A percentile compares a stretch with the other conserved stretches of the same genome.
These are phyloP conservation scores for Penicillium sp. DNA, from an alignment of 2,329 filamentous ascomycete genomes.

Conservation along the genomic window DNA sequence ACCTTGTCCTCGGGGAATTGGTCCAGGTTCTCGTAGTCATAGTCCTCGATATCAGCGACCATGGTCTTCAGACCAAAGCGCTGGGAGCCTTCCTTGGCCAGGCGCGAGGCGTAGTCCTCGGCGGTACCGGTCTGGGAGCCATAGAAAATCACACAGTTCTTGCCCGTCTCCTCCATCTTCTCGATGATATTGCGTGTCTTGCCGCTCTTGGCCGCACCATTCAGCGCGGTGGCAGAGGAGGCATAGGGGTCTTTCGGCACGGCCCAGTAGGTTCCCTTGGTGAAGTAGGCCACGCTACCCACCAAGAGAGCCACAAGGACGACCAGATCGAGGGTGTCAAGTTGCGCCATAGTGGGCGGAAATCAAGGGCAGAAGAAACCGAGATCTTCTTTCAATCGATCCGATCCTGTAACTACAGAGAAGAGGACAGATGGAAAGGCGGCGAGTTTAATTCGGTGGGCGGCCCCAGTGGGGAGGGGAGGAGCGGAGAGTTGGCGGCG, in stretches of 20 bases:
- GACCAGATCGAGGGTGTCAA: conserved; percentile 92
- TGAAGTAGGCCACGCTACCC: conserved; percentile 93
- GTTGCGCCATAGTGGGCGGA: conserved; percentile 73
- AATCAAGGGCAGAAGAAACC: conserved; percentile 6
- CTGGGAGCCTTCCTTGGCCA: conserved; percentile 96
- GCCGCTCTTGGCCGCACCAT: conserved; percentile 71
- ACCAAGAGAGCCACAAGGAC: conserved; percentile 84
- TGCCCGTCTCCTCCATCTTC: conserved; percentile 92
- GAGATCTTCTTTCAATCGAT: background rate
- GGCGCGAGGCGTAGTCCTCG: conserved; percentile 93
- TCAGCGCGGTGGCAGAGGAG: conserved; percentile 63
- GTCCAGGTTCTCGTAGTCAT: conserved; percentile 94
- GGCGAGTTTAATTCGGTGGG: conserved; percentile 5
- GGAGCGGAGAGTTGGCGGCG: conserved; percentile 6
- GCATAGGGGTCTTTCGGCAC: conserved; percentile 88
- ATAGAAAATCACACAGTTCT: conserved; percentile 98
- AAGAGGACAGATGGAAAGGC: conserved; percentile 3
- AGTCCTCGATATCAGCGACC: conserved; percentile 97
- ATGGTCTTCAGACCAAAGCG: conserved; percentile 96
- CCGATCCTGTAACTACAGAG: conserved; percentile 2
- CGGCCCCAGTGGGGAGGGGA: background rate
- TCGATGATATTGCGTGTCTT: conserved; percentile 91
- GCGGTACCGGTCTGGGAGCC: conserved; percentile 98
- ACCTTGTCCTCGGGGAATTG: conserved; percentile 86
- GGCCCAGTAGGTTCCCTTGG: conserved; percentile 87